Conservation (phyloP, 495 filamentous ascomycete genomes). For the Hypoxylon intermedium region DNA sequence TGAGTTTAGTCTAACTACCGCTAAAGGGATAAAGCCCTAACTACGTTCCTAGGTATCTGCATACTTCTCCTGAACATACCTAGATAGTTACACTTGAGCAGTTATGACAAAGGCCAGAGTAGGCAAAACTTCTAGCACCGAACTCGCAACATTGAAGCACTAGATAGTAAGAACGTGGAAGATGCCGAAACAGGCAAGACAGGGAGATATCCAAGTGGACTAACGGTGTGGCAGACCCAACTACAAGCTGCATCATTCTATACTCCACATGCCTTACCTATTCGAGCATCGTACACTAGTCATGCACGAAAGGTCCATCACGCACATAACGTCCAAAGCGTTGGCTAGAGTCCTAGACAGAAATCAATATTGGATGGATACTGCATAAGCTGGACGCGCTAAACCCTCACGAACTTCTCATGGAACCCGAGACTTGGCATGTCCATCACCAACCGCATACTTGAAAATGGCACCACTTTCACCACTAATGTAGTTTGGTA, state of each 20-base stretch:
- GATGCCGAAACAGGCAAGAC: not conserved
- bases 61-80: no score
- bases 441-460: conserved; percentile 17
- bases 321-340: conserved; percentile 13
- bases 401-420: conserved; percentile 10
- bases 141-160: not conserved
- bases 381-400: conserved; percentile 10
- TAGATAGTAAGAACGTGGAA: not conserved
- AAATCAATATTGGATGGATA: conserved; percentile 20
- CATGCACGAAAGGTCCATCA: conserved; percentile 30
- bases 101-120: not conserved
- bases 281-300: conserved; percentile 21
- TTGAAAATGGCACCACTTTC: conserved; percentile 21
- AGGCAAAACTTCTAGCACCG: not conserved
- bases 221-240: conserved; percentile 10
- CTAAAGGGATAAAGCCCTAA: no score
- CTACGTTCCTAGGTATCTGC: no score
- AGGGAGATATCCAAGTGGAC: not conserved
- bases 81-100: no score
- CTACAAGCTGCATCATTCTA: conserved; percentile 23
- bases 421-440: conserved; percentile 24
- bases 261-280: conserved; percentile 27
- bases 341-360: not conserved
- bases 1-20: no score
- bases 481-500: conserved; percentile 27